Conservation (phyloP, 768 basidiomycete genomes). For the Sporobolomyces phaffii region DNA sequence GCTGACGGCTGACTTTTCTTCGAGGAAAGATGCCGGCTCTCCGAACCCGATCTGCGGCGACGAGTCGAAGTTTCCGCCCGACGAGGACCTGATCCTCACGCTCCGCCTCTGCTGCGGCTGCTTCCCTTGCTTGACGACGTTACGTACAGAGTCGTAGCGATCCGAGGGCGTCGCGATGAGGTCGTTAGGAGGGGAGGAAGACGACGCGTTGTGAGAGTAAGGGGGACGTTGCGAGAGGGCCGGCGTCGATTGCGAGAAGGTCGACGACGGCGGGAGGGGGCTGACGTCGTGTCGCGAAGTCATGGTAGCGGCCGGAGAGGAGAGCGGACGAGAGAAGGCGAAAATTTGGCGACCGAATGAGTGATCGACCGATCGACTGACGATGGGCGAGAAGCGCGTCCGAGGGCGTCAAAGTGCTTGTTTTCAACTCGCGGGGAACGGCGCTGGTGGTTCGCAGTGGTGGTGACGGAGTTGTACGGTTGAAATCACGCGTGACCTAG, state of each 20-base stretch:
- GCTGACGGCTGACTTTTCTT: background rate
- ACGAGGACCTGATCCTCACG: constrained; percentile 23
- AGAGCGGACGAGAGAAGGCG: background rate
- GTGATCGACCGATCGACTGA: background rate
- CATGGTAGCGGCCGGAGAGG: background rate
- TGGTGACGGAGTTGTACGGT: background rate
- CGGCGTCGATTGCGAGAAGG: constrained; percentile 24
- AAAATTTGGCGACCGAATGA: background rate
- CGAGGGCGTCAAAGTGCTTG: background rate
- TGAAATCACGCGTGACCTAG: background rate
- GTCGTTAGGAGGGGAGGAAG: constrained; percentile 30
- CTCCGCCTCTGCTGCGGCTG: constrained; percentile 15
- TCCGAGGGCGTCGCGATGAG: constrained; percentile 28
- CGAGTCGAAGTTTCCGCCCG: constrained; percentile 13
- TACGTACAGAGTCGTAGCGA: constrained; percentile 3
- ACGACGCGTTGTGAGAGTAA: constrained; percentile 23
- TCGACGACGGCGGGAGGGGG: constrained; percentile 10
- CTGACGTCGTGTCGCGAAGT: constrained; percentile 2
- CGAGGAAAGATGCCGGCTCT: background rate
- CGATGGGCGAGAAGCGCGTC: background rate
- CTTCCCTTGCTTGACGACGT: background rate
- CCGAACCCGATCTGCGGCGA: constrained; percentile 1
- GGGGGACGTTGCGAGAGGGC: constrained; percentile 20
- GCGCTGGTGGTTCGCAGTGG: background rate
- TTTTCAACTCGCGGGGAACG: too few relatives aligned